Conservation (phyloP, 1,284 basidiomycete genomes). For the Papiliotrema flavescens region DNA sequence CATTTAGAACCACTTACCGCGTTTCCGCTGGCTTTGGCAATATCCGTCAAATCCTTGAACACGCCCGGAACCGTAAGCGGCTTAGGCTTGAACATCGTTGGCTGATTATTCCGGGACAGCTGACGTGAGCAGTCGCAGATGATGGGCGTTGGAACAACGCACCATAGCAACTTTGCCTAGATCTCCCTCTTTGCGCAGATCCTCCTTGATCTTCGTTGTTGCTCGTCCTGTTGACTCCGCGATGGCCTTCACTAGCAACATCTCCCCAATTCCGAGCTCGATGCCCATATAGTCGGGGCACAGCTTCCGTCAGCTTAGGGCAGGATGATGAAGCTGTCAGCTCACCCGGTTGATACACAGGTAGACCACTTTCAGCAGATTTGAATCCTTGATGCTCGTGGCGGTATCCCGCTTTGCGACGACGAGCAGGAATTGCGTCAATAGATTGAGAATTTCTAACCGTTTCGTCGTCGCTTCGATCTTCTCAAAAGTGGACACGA, state of each 20-base stretch:
- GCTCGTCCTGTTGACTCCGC: conserved; percentile 89
- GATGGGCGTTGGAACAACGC: too few species aligned
- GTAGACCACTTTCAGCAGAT: conserved; percentile 86
- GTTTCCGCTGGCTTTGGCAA: conserved; percentile 77
- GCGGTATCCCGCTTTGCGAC: conserved; percentile 66
- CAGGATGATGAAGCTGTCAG: conserved; percentile 7
- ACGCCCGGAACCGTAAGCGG: conserved; percentile 83
- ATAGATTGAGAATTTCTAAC: conserved; percentile 82
- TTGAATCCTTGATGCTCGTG: conserved; percentile 51
- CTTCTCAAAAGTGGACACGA: conserved; percentile 80
- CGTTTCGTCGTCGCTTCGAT: conserved; percentile 97
- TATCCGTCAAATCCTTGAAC: conserved; percentile 79
- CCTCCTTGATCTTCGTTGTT: conserved; percentile 76
- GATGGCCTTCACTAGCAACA: conserved; percentile 90
- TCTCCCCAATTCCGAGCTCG: conserved; percentile 96
- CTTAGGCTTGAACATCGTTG: conserved; percentile 92
- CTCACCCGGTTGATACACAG: conserved; percentile 92
- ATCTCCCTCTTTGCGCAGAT: conserved; percentile 91
- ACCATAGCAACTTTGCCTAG: conserved; percentile 93
- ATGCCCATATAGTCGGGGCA: conserved; percentile 95
- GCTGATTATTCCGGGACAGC: conserved; percentile 91
- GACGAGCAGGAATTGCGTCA: conserved; percentile 82
- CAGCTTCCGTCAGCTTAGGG: conserved; percentile 54
- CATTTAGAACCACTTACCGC: conserved; percentile 55
- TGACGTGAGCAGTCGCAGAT: conserved; percentile 38